Evolutionary conservation across 2,329 filamentous ascomycete genomes (phyloP).

Genomic region (Aspergillus ustus): DNA sequence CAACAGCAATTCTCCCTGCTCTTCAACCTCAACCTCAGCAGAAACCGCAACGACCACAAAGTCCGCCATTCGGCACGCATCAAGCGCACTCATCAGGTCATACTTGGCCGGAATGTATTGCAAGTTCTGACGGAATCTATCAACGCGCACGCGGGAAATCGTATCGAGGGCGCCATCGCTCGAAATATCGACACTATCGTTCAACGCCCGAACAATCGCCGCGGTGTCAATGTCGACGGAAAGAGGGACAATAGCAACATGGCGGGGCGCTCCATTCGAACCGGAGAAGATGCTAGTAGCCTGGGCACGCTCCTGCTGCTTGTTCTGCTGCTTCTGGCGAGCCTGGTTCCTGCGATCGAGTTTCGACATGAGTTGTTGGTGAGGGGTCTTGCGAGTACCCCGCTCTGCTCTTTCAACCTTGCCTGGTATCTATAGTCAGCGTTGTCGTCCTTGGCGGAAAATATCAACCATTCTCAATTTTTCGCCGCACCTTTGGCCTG

Average conservation of each 20-base stretch:
- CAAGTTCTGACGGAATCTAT: conserved; percentile 93
- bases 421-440: conserved; percentile 58
- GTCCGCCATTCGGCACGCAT: conserved; percentile 86
- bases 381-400: conserved; percentile 80
- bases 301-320: conserved; percentile 80
- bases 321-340: conserved; percentile 83
- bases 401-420: conserved; percentile 75
- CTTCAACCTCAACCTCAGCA: conserved; percentile 75
- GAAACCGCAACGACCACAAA: conserved; percentile 89
- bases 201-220: conserved; percentile 71
- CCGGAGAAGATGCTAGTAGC: conserved; percentile 84
- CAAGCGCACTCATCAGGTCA: conserved; percentile 76
- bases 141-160: conserved; percentile 70
- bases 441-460: not conserved
- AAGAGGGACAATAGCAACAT: conserved; percentile 86
- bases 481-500: conserved; percentile 72
- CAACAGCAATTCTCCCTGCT: conserved; percentile 81
- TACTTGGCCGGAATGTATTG: conserved; percentile 78
- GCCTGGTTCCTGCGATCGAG: conserved; percentile 93
- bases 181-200: conserved; percentile 78
- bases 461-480: not conserved
- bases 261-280: conserved; percentile 80
- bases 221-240: conserved; percentile 72
- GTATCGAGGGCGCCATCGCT: conserved; percentile 64
- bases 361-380: conserved; percentile 97